phyloP scores from a whole-genome alignment of 345 rosid genomes.

The Camelina neglecta region DNA sequence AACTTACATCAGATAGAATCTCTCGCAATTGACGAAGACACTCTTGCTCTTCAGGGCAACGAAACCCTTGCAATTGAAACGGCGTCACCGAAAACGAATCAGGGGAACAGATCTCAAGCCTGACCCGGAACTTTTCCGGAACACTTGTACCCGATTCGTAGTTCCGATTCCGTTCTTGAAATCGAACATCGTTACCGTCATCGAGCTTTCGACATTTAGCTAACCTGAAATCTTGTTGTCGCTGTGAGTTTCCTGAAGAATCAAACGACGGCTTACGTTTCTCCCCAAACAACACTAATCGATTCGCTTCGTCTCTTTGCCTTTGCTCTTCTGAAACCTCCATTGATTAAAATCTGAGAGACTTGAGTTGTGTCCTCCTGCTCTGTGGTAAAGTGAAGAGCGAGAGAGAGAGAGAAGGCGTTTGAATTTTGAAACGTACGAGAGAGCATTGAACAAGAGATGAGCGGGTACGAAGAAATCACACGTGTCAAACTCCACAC shows the following conservation, averaged over 20 bases:
- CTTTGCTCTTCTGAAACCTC: constrained; percentile 64
- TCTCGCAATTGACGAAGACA: constrained; percentile 56
- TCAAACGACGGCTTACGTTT: constrained; percentile 60
- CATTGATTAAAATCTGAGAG: constrained; percentile 40
- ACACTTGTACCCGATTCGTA: constrained; percentile 20
- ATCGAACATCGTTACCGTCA: constrained; percentile 15
- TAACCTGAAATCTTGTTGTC: constrained; percentile 47
- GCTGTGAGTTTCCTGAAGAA: constrained; percentile 39
- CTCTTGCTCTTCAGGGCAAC: constrained; percentile 63
- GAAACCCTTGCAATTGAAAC: constrained; percentile 51
- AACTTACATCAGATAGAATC: constrained; percentile 63
- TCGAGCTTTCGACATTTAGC: constrained; percentile 73
- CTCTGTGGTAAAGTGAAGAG: constrained; percentile 12
- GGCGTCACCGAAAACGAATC: constrained; percentile 82
- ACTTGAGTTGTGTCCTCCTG: constrained; percentile 17
- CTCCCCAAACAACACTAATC: constrained; percentile 58
- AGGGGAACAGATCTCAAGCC: constrained; percentile 87
- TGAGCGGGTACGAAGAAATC: constrained; percentile 5
- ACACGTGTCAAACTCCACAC: constrained; percentile 25
- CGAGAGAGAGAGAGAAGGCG: neutral
- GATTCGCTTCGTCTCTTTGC: constrained; percentile 62
- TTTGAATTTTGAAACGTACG: constrained; percentile 37
- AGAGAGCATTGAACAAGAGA: neutral
- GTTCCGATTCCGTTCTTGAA: constrained; percentile 35
- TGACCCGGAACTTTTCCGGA: constrained; percentile 59